Percentiles rank a stretch among this genome's conserved stretches.
Evolutionary conservation across 306 rosid genomes (phyloP).

Genomic region (Inga laurina): DNA sequence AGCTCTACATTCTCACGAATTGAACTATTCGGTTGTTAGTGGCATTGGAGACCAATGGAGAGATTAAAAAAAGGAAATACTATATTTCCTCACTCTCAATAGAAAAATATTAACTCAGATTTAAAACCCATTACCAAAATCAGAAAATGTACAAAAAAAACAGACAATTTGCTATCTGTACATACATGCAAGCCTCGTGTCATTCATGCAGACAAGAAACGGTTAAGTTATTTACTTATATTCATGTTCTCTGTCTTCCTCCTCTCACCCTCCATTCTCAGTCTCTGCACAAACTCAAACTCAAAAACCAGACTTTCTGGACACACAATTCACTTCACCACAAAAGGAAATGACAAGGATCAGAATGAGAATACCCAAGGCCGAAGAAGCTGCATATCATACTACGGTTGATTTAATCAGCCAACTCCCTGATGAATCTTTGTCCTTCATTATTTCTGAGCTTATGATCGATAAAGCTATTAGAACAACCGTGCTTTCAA

Average conservation of each 20-base stretch:
- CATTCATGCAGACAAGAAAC: conserved; percentile 1
- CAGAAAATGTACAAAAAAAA: neutral
- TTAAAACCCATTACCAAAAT: neutral
- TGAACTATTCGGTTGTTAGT: no score
- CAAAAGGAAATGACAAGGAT: neutral
- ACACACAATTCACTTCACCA: neutral
- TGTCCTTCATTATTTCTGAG: neutral
- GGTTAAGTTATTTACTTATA: neutral
- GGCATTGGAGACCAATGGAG: no score
- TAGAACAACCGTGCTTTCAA: conserved; percentile 27
- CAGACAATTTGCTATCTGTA: neutral
- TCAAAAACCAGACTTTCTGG: neutral
- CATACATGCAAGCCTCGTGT: neutral
- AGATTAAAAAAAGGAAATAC: neutral
- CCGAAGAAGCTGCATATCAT: neutral
- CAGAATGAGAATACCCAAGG: neutral
- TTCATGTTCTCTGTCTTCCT: neutral
- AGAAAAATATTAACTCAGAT: neutral
- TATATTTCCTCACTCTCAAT: neutral
- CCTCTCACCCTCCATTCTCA: neutral
- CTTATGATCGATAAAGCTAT: conserved; percentile 19
- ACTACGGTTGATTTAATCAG: neutral
- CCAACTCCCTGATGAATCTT: neutral
- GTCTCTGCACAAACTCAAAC: neutral
- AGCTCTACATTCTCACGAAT: no score